A percentile compares a stretch with the other conserved stretches of the same genome.
Conservation (phyloP, 805 yeast genomes). For the Metschnikowia lunata region DNA sequence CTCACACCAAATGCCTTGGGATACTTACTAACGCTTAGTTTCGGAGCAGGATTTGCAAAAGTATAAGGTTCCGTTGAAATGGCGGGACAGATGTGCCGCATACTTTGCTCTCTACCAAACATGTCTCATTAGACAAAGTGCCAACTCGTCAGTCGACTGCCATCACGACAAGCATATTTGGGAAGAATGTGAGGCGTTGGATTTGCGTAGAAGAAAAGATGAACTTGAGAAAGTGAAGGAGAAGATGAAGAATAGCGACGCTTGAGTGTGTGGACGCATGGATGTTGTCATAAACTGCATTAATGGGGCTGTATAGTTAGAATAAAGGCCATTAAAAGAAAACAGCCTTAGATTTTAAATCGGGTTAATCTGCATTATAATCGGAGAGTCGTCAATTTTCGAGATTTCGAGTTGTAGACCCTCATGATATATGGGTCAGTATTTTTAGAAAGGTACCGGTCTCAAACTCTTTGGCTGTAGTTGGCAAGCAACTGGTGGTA, state of each 20-base stretch:
- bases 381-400: no score
- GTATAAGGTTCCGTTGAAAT: slow-evolving; percentile 69
- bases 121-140: slow-evolving; percentile 41
- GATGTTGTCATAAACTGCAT: slow-evolving; percentile 1
- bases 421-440: no score
- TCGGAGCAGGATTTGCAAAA: slow-evolving; percentile 81
- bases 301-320: slow-evolving; percentile 1
- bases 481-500: no score
- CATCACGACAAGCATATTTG: slow-evolving; percentile 74
- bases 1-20: no score
- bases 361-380: no score
- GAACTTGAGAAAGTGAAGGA: slow-evolving; percentile 59
- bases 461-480: no score
- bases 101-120: slow-evolving; percentile 43
- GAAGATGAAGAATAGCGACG: slow-evolving; percentile 21
- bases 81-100: slow-evolving; percentile 80
- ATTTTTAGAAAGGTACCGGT: no score
- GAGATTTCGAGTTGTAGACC: no score
- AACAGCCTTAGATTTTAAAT: no score
- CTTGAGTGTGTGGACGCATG: neutral
- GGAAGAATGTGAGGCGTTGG: slow-evolving; percentile 81
- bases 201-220: slow-evolving; percentile 73
- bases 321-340: neutral
- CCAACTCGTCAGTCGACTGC: slow-evolving; percentile 50
- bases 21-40: slow-evolving; percentile 40